A percentile compares a stretch with the other conserved stretches of the same genome.
Conservation (phyloP, 768 basidiomycete species). For the Hebeloma cylindrosporum region DNA sequence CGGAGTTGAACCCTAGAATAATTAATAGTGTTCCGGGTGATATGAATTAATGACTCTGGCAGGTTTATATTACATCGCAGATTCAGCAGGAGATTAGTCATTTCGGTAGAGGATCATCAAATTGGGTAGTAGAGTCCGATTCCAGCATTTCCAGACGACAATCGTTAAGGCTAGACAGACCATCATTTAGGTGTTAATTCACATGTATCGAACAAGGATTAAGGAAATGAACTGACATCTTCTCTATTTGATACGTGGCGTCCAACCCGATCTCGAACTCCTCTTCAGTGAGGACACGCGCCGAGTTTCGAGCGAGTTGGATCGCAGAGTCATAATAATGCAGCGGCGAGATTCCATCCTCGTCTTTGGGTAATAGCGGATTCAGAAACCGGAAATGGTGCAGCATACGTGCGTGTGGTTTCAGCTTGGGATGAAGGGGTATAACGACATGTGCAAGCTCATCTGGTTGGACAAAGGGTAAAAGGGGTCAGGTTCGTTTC, state of each 20-base stretch:
- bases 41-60: no score
- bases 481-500: background rate
- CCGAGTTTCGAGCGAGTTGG: slow-evolving; percentile 65
- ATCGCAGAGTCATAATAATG: slow-evolving; percentile 79
- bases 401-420: slow-evolving; percentile 74
- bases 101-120: slow-evolving; percentile 6
- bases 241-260: slow-evolving; percentile 61
- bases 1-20: background rate
- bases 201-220: background rate
- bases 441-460: slow-evolving; percentile 68
- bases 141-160: slow-evolving; percentile 67
- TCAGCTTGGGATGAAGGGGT: slow-evolving; percentile 66
- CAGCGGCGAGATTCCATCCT: slow-evolving; percentile 63
- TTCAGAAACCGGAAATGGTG: slow-evolving; percentile 79
- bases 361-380: slow-evolving; percentile 59
- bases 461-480: slow-evolving; percentile 42
- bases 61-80: slow-evolving; percentile 1
- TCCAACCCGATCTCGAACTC: slow-evolving; percentile 66
- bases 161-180: slow-evolving; percentile 50
- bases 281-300: slow-evolving; percentile 58
- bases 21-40: no score
- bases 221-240: slow-evolving; percentile 44
- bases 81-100: background rate
- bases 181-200: background rate
- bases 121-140: slow-evolving; percentile 41